Conservation (phyloP, 306 rosid genomes). For the Lupinus albus region DNA sequence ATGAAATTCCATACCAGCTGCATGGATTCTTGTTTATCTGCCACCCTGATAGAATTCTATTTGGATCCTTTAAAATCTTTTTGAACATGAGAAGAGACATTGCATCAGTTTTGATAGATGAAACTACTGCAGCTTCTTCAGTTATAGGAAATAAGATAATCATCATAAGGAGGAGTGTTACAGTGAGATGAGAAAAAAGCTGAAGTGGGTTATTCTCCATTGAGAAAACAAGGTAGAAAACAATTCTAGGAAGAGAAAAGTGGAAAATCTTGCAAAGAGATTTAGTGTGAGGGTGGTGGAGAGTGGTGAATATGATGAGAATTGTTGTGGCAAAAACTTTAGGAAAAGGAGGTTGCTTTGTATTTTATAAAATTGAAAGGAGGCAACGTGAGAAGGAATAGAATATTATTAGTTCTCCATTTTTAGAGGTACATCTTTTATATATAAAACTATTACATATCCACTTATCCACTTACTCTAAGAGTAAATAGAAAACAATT, state of each 20-base stretch:
- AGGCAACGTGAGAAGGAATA: constrained; percentile 60
- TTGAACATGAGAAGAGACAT: constrained; percentile 73
- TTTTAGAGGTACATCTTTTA: too few species aligned
- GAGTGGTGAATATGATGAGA: constrained; percentile 72
- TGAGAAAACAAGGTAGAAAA: constrained; percentile 51
- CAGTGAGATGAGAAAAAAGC: constrained; percentile 49
- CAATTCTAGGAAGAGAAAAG: constrained; percentile 40
- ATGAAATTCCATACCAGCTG: constrained; percentile 81
- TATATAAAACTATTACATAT: too few species aligned
- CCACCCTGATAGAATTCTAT: constrained; percentile 69
- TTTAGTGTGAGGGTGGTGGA: constrained; percentile 24
- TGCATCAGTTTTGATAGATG: constrained; percentile 70
- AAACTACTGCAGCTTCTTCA: constrained; percentile 41
- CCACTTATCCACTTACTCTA: too few species aligned
- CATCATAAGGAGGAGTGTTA: constrained; percentile 44
- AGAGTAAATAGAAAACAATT: too few species aligned
- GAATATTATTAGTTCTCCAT: not conserved
- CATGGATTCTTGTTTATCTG: constrained; percentile 60
- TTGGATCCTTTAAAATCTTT: constrained; percentile 71
- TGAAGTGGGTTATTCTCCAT: constrained; percentile 66
- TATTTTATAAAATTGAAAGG: constrained; percentile 54
- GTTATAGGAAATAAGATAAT: constrained; percentile 47
- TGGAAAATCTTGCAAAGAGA: constrained; percentile 37
- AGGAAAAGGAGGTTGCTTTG: constrained; percentile 62
- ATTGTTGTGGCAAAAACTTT: constrained; percentile 61